Evolutionary conservation across 805 yeast genomes (phyloP).

Genomic region (Zygoascus bituminiphila): DNA sequence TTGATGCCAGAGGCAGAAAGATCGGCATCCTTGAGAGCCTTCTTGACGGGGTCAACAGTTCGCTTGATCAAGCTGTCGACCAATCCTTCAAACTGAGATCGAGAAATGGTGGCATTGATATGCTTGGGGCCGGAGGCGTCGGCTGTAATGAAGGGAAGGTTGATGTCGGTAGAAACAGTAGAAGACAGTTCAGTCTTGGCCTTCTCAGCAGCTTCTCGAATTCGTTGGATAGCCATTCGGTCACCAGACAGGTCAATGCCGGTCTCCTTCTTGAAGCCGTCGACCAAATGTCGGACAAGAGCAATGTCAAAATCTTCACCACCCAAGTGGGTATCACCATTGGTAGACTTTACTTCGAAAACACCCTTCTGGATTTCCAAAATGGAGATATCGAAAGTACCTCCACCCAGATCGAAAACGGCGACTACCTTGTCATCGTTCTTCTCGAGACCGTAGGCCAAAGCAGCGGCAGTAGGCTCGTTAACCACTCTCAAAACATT

Average conservation of each 20-base stretch:
- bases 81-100: constrained; percentile 58
- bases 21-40: constrained; percentile 76
- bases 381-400: constrained; percentile 95
- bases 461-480: constrained; percentile 96
- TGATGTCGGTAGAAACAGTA: constrained; percentile 61
- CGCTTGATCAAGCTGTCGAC: constrained; percentile 64
- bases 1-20: constrained; percentile 56
- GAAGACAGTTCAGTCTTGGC: constrained; percentile 83
- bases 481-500: constrained; percentile 83
- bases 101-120: constrained; percentile 59
- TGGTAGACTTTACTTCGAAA: constrained; percentile 94
- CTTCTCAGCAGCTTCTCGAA: constrained; percentile 82
- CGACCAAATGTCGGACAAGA: constrained; percentile 74
- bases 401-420: constrained; percentile 97
- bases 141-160: constrained; percentile 81
- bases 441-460: constrained; percentile 84
- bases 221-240: constrained; percentile 75
- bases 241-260: constrained; percentile 59
- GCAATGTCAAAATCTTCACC: constrained; percentile 90
- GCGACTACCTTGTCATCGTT: constrained; percentile 79
- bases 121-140: constrained; percentile 78
- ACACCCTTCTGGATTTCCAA: constrained; percentile 97
- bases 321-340: constrained; percentile 92
- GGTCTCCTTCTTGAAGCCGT: constrained; percentile 64
- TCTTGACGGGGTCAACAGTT: constrained; percentile 69